Evolutionary conservation across 805 yeast genomes (phyloP).

Genomic region (Tetrapisispora fleetii): DNA sequence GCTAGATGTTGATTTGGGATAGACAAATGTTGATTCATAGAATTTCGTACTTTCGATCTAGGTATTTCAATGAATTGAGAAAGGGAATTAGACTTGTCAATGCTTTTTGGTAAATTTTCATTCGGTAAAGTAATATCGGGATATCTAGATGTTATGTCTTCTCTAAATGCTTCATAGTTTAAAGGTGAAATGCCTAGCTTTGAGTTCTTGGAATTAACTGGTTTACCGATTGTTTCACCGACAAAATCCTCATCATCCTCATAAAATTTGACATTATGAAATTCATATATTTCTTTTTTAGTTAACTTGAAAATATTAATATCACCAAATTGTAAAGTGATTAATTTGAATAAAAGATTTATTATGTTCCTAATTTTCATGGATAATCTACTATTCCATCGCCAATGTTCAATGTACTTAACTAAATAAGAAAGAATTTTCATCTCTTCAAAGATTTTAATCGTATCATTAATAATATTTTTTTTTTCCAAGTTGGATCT

Average conservation of each 20-base stretch:
- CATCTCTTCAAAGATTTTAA: slow-evolving; percentile 10
- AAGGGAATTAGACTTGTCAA: slow-evolving; percentile 43
- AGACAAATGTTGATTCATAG: slow-evolving; percentile 22
- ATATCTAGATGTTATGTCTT: slow-evolving; percentile 62
- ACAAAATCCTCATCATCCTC: slow-evolving; percentile 4
- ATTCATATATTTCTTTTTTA: slow-evolving; percentile 37
- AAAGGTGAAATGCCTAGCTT: slow-evolving; percentile 57
- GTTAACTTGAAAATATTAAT: slow-evolving; percentile 31
- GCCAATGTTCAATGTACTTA: slow-evolving; percentile 53
- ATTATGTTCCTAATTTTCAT: slow-evolving; percentile 50
- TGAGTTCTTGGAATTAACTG: slow-evolving; percentile 8
- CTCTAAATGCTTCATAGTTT: slow-evolving; percentile 75
- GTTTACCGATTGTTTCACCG: not conserved
- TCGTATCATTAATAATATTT: slow-evolving; percentile 3
- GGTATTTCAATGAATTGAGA: slow-evolving; percentile 53
- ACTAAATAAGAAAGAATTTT: slow-evolving; percentile 38
- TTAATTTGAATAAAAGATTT: slow-evolving; percentile 41
- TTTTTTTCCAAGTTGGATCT: slow-evolving; percentile 4
- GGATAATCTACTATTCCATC: slow-evolving; percentile 39
- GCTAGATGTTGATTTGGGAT: slow-evolving; percentile 41
- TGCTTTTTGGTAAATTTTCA: slow-evolving; percentile 36
- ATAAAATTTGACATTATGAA: slow-evolving; percentile 29
- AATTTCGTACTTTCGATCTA: slow-evolving; percentile 34
- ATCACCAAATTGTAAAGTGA: slow-evolving; percentile 58
- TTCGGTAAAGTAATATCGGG: slow-evolving; percentile 56